These are phyloP conservation scores for Ilex paraguariensis DNA, from an alignment of 305 asterid genomes.

Conservation along the genomic window DNA sequence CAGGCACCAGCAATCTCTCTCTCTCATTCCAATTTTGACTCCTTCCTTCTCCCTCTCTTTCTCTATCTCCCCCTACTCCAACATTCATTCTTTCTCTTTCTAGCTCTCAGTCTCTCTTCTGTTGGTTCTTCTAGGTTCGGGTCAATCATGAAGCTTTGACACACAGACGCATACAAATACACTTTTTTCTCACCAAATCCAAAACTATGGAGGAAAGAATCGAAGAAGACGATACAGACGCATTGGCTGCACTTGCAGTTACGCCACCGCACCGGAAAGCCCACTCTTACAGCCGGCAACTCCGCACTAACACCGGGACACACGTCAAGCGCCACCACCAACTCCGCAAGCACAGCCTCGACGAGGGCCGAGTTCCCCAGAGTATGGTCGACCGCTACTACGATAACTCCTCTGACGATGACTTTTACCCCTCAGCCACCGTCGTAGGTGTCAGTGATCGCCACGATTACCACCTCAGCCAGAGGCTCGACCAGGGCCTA, in stretches of 20 bases:
- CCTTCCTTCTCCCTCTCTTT: too few relatives aligned
- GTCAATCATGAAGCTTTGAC: too few relatives aligned
- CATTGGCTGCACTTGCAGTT: slow-evolving; percentile 40
- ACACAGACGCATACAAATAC: too few relatives aligned
- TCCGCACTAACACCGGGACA: slow-evolving; percentile 68
- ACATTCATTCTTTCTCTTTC: too few relatives aligned
- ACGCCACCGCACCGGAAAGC: slow-evolving; percentile 60
- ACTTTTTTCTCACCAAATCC: background rate
- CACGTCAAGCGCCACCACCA: slow-evolving; percentile 56
- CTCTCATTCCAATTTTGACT: too few relatives aligned
- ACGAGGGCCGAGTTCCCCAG: slow-evolving; percentile 47
- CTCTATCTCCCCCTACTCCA: too few relatives aligned
- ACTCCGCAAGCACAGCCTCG: slow-evolving; percentile 87
- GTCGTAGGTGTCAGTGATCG: slow-evolving; percentile 14
- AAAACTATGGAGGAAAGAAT: slow-evolving; percentile 30
- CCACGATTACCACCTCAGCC: slow-evolving; percentile 13
- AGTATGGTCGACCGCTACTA: slow-evolving; percentile 21
- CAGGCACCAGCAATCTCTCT: too few relatives aligned
- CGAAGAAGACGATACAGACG: slow-evolving; percentile 54
- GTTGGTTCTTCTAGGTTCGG: too few relatives aligned
- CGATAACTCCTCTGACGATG: slow-evolving; percentile 48
- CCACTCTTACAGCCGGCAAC: slow-evolving; percentile 80
- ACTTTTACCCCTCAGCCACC: slow-evolving; percentile 59
- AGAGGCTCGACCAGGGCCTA: slow-evolving; percentile 11
- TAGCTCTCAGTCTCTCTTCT: too few relatives aligned